Base-by-base conservation (phyloP, 2,329 filamentous ascomycete genomes). In the Elsinoe batatas region DNA sequence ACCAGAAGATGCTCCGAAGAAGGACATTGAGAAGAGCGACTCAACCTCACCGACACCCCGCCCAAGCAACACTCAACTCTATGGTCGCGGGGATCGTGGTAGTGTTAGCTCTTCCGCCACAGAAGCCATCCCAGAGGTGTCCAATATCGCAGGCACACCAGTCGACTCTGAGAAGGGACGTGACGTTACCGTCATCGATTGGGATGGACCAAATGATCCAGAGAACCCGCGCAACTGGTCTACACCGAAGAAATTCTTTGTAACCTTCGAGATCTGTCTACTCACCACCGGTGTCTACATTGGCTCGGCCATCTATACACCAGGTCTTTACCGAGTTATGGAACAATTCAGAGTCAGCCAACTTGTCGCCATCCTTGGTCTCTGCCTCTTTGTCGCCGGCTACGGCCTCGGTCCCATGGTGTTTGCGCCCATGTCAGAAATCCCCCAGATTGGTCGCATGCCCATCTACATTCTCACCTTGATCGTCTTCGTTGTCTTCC, bases 161-260 rank as follows among this genome's bases (percentile, higher is more conserved):
- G 64, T 78, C 12, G 76, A 80, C 62, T 68, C 72, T 1, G 78
- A 80, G 60, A 80, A 79, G 59, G 76, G 77, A 0, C 70, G 65
- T 58, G 76, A 80, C 62, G 62, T 72, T 6, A 66, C 75, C 54
- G 64, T 81, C 5, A 71, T 81, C 5, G 69, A 72, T 35, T 81
- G 78, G 78, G 77, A 70, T 60, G 74, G 72, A 0, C 68, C 71
- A 0, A 62, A 76, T 56, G 78, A 80, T 61, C 65, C 69, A 3
- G 69, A 57, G 40, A 76, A 77, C 49, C 74, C 76, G 1, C 63
- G 68, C 49, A 77, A 77, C 58, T 78, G 75, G 76, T 69, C 70
- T 1, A 61, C 57, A 2, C 57, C 49, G 2, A 76, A 73, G 63
- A 76, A 74, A 36, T 60, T 69, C 54, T 72, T 72, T 38, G 71